A percentile compares a stretch with the other conserved stretches of the same genome.
Conservation (phyloP, 495 filamentous ascomycete genomes). For the Penicillium paxilli region DNA sequence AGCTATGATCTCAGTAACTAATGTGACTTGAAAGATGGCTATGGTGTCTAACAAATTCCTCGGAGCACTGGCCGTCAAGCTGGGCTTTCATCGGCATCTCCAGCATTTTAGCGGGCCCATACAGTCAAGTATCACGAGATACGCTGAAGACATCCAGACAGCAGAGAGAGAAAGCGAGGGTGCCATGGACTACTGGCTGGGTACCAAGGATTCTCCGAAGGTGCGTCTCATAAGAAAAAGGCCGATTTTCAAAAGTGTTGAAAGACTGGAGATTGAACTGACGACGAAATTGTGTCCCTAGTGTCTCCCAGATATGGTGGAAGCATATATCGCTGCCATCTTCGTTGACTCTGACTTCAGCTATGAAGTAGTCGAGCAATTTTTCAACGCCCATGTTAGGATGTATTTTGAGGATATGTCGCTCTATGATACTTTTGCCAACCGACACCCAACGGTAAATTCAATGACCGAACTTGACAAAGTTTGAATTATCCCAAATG, state of each 20-base stretch:
- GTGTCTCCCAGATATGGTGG: slow-evolving; percentile 83
- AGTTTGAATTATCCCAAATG: slow-evolving; percentile 33
- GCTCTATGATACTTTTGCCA: slow-evolving; percentile 85
- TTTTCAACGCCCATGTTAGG: slow-evolving; percentile 71
- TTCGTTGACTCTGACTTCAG: slow-evolving; percentile 91
- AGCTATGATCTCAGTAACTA: not conserved
- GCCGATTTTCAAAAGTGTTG: too few relatives aligned
- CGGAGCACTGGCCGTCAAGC: slow-evolving; percentile 72
- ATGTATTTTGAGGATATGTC: slow-evolving; percentile 86
- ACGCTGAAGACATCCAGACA: slow-evolving; percentile 64
- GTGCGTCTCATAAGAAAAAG: slow-evolving; percentile 21
- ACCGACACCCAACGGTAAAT: slow-evolving; percentile 73
- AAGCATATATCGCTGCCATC: slow-evolving; percentile 85
- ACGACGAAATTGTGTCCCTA: slow-evolving; percentile 25
- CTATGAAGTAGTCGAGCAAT: slow-evolving; percentile 68
- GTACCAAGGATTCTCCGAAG: slow-evolving; percentile 72
- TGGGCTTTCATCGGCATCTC: slow-evolving; percentile 76
- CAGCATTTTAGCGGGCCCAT: slow-evolving; percentile 58
- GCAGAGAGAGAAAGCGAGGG: slow-evolving; percentile 52
- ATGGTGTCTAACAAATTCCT: slow-evolving; percentile 98
- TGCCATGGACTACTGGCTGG: slow-evolving; percentile 78
- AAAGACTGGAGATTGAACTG: too few relatives aligned
- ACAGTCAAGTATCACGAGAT: slow-evolving; percentile 64
- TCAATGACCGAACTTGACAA: too few relatives aligned
- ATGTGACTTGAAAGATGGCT: slow-evolving; percentile 62